Evolutionary conservation across 768 basidiomycete species (phyloP).

Genomic region (Hygrophorus russula): DNA sequence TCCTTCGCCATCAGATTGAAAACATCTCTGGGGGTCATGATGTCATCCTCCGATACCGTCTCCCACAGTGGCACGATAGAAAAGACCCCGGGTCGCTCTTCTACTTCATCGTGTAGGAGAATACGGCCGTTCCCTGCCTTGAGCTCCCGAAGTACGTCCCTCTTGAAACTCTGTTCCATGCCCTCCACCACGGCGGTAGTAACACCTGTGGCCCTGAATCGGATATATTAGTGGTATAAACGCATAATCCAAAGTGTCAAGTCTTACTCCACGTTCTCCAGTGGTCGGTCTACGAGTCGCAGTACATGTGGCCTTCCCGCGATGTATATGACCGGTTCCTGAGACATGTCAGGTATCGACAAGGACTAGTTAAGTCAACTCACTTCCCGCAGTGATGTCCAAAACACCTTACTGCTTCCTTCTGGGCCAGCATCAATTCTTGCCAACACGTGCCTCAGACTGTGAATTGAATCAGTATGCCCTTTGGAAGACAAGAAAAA

Average conservation of each 20-base stretch:
- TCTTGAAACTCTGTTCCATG: conserved; percentile 84
- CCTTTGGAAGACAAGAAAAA: background rate
- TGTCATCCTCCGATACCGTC: conserved; percentile 65
- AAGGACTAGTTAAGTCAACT: conserved; percentile 6
- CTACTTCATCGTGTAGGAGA: conserved; percentile 90
- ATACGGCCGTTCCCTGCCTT: conserved; percentile 61
- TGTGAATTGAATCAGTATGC: conserved; percentile 14
- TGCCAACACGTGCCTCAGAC: conserved; percentile 65
- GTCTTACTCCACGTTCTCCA: conserved; percentile 92
- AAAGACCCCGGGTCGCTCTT: conserved; percentile 84
- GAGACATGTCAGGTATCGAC: conserved; percentile 5
- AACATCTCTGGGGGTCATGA: conserved; percentile 80
- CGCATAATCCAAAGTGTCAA: background rate
- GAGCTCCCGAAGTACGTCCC: conserved; percentile 80
- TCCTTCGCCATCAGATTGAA: conserved; percentile 65
- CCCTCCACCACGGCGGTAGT: conserved; percentile 82
- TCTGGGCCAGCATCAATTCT: conserved; percentile 73
- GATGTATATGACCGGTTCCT: conserved; percentile 92
- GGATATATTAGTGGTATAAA: background rate
- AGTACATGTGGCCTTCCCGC: conserved; percentile 84
- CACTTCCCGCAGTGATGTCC: conserved; percentile 94
- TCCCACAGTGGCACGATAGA: conserved; percentile 95
- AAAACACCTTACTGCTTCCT: conserved; percentile 69
- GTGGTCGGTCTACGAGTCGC: conserved; percentile 73
- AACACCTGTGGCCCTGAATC: conserved; percentile 77